Base-by-base conservation (phyloP, 495 filamentous ascomycete genomes). In the Terfezia claveryi region DNA sequence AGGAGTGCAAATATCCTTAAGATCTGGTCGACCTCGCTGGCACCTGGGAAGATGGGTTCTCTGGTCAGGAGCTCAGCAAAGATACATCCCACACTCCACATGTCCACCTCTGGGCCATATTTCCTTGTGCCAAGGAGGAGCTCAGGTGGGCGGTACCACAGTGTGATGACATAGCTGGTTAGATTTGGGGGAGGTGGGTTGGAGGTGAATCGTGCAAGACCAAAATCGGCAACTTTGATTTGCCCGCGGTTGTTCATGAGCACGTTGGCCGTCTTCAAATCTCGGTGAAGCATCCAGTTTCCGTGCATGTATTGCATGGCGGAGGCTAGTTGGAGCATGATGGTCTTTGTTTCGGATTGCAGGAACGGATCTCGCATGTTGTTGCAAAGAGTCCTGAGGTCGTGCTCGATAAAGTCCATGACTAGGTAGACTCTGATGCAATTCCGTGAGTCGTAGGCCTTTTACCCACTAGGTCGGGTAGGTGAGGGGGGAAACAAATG, bases 321-420 rank as follows among this genome's bases (percentile, higher is more conserved):
- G 41, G 81, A 80, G 12, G 78, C 70, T 44, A 98, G 79, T 64
- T 98, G 91, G 0, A 78, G 71, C 9, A 96, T 74, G 2, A 98
- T 75, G 0, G 87, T 89, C 68, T 98, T 98, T 63, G 82, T 80
- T 66, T 98, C 91, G 36, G 87, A 94, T 12, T 83, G 80, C 50
- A 92, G 75, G 69, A 98, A 98, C 0, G 89, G 87, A 61, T 95
- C 86, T 51, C 80, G 75, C 86, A 95, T 94, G 63, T 88, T 84
- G 60, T 92, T 84, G 57, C 89, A 82, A 56, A 98, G 76, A 55
- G 84, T 83, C 71, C 92, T 94, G 57, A 98, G 82, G 68, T 98
- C 91, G 73, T 98, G 91, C 73, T 95, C 89, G 65, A 94, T 73
- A 71, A 96, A 98, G 68, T 94, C 88, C 78, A 98, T 88, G 56